Evolutionary conservation across 768 basidiomycete species (phyloP), one percentile per base, ranked within the genome.

Genomic region (Leccinellum rugosiceps): DNA sequence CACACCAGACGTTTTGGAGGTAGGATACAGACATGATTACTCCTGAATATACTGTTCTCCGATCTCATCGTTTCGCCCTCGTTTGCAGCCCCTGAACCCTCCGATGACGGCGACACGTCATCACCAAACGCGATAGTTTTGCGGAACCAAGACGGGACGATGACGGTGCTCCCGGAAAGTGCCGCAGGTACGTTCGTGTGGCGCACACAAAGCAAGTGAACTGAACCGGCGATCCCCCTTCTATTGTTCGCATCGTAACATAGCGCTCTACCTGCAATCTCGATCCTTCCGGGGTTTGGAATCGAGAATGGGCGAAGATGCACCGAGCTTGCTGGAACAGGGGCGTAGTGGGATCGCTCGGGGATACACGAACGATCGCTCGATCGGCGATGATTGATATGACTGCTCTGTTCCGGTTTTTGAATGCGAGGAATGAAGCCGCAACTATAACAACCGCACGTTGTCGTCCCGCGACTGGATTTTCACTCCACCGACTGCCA

Each of bases 271-370:
- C 73, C 75, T 97, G 17, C 84, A 87, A 28, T 75, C 75, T 15
- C 82, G 94, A 48, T 84, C 82, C 0, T 98, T 88, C 73, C 83
- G 80, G 44, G 96, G 96, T 1, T 76, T 98, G 25, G 95, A 98
- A 57, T 74, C 83, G 21, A 80, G 89, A 9, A 64, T 87, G 11
- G 93, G 92, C 0, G 77, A 90, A 69, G 92, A 96, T 65, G 81
- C 78, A 1, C 94, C 95, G 0, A 83, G 88, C 59, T 70, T 87
- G 41, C 71, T 98, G 57, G 92, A 97, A 73, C 90, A 96, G 70
- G 96, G 96, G 0, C 76, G 94, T 47, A 90, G 83, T 62, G 96
- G 96, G 6, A 88, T 96, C 47, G 94, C 96, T 38, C 81, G 88
- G 59, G 92, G 90, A 10, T 98, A 98, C 69, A 80, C 80, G 48